Evolutionary conservation across 225 moss, liverwort and hornwort genomes (phyloP).

Genomic region (Rhytidiadelphus loreus): DNA sequence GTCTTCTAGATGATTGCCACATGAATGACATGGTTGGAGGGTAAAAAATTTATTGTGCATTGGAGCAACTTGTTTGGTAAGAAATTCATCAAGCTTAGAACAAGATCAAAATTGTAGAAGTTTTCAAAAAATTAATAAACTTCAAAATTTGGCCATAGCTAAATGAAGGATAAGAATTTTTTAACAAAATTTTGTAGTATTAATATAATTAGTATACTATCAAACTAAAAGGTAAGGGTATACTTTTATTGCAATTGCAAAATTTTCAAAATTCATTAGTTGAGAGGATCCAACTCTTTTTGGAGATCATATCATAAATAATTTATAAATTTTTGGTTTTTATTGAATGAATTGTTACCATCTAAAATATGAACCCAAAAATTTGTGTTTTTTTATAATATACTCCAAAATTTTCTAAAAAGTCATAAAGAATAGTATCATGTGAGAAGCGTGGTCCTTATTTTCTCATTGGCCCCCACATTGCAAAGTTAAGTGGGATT

Average conservation of each 20-base stretch:
- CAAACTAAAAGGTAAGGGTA: background rate
- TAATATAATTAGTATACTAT: too few relatives aligned
- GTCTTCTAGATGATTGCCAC: accelerated
- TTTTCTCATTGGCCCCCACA: too few relatives aligned
- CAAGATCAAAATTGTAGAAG: background rate
- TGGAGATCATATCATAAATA: background rate
- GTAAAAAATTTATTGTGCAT: background rate
- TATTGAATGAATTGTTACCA: background rate
- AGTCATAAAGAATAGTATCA: background rate
- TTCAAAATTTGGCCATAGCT: background rate
- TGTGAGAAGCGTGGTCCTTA: too few relatives aligned
- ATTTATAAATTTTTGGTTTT: background rate
- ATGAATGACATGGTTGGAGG: background rate
- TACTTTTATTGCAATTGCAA: background rate
- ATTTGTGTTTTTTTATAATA: background rate
- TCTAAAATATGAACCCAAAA: background rate
- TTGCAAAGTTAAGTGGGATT: too few relatives aligned
- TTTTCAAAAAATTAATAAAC: background rate
- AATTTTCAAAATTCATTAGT: background rate
- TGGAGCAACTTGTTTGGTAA: accelerated
- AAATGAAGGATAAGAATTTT: background rate
- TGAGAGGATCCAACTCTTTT: background rate
- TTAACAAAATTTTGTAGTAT: background rate
- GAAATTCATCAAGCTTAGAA: too few relatives aligned
- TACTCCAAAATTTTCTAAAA: background rate